Percentiles rank a stretch among this genome's conserved stretches.
phyloP scores from a whole-genome alignment of 2,329 filamentous ascomycete genomes.

The Botrytis aclada region DNA sequence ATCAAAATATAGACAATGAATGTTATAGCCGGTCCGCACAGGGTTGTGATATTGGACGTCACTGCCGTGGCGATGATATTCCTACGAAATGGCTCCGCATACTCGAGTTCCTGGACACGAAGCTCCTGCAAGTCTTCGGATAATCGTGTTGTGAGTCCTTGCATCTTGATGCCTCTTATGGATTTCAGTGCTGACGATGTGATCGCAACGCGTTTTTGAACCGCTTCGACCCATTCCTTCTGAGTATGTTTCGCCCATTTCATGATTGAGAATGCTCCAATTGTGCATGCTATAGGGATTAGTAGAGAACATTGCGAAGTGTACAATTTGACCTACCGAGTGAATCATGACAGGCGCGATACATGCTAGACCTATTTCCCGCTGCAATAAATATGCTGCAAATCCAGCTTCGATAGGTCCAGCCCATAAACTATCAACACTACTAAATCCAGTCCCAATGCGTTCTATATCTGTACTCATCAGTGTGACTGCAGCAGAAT shows the following conservation, averaged over 20 bases:
- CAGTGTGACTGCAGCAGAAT: slow-evolving; percentile 39
- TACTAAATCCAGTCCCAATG: slow-evolving; percentile 32
- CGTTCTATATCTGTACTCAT: slow-evolving; percentile 43
- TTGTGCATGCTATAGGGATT: neutral
- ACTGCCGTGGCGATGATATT: slow-evolving; percentile 8
- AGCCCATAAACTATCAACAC: slow-evolving; percentile 42
- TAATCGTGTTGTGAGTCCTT: slow-evolving; percentile 23
- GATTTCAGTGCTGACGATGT: slow-evolving; percentile 30
- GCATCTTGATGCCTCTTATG: slow-evolving; percentile 36
- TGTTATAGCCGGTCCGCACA: neutral
- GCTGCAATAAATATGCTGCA: slow-evolving; percentile 39
- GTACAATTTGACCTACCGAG: slow-evolving; percentile 7
- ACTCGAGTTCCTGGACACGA: slow-evolving; percentile 20
- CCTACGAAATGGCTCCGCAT: slow-evolving; percentile 17
- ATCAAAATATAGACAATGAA: slow-evolving; percentile 12
- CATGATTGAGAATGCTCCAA: neutral
- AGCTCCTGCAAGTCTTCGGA: slow-evolving; percentile 34
- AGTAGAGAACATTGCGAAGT: neutral
- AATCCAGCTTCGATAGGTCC: slow-evolving; percentile 40
- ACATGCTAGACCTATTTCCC: slow-evolving; percentile 33
- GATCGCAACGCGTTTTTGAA: slow-evolving; percentile 32
- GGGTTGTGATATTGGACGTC: slow-evolving; percentile 1
- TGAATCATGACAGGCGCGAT: slow-evolving; percentile 19
- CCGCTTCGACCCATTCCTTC: slow-evolving; percentile 30
- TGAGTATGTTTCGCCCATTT: slow-evolving; percentile 15